phyloP scores from a whole-genome alignment of 2,329 filamentous ascomycete genomes.

The Acephala macrosclerotiorum region DNA sequence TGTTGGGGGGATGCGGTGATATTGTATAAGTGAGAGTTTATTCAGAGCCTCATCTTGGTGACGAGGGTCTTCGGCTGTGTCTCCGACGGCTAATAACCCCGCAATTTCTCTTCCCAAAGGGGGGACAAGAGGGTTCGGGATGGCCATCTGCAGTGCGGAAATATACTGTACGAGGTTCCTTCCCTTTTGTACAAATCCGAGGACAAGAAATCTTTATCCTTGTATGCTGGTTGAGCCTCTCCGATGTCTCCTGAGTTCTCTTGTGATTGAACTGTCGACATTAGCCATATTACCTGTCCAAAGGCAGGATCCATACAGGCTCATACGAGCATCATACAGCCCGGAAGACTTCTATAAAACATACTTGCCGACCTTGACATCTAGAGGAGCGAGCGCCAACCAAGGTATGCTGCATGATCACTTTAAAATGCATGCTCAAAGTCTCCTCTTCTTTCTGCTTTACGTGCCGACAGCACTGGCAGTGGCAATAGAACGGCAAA shows the following conservation, averaged over 20 bases:
- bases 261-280: not conserved
- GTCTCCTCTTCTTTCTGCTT: not conserved
- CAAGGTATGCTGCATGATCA: not conserved
- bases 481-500: not conserved
- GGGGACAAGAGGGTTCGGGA: not conserved
- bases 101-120: not conserved
- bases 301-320: not conserved
- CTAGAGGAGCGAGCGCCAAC: not conserved
- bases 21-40: not conserved
- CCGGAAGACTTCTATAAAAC: not conserved
- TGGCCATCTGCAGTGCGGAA: not conserved
- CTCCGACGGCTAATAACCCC: constrained; percentile 8
- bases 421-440: not conserved
- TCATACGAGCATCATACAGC: not conserved
- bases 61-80: not conserved
- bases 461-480: not conserved
- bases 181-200: not conserved
- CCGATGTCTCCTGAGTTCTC: not conserved
- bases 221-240: constrained; percentile 1
- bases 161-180: not conserved
- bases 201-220: not conserved
- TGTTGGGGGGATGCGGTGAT: not conserved
- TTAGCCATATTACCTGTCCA: constrained; percentile 6
- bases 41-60: not conserved
- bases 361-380: not conserved